Conservation (phyloP, 2,329 filamentous ascomycete species). For the Talaromyces funiculosus region DNA sequence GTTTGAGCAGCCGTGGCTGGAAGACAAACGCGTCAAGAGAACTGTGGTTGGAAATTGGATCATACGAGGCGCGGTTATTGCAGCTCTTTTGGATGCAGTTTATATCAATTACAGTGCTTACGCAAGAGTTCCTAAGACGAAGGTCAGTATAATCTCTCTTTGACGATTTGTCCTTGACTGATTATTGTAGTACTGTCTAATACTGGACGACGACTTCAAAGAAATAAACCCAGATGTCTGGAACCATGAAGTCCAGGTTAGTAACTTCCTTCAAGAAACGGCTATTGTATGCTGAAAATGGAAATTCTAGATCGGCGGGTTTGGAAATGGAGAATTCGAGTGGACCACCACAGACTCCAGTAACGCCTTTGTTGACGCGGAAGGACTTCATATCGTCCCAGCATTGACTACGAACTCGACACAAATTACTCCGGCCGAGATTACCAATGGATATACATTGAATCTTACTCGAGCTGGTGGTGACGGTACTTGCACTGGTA, state of each 20-base stretch:
- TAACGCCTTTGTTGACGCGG: conserved; percentile 45
- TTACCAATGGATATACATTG: conserved; percentile 26
- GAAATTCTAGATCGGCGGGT: conserved; percentile 33
- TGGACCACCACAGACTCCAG: conserved; percentile 47
- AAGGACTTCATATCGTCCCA: conserved; percentile 51
- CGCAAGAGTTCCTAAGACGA: background rate
- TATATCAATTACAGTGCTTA: conserved; percentile 28
- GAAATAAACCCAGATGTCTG: conserved; percentile 42
- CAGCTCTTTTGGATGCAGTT: background rate
- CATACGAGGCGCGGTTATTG: background rate
- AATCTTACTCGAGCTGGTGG: conserved; percentile 36
- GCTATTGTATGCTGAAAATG: conserved; percentile 4
- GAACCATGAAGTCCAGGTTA: conserved; percentile 46
- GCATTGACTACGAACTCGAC: conserved; percentile 42
- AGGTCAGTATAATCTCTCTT: no score
- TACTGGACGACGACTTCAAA: conserved; percentile 48
- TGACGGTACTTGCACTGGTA: conserved; percentile 41
- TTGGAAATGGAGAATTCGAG: conserved; percentile 49
- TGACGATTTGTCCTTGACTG: no score
- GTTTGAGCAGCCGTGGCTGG: conserved; percentile 3
- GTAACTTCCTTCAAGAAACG: conserved; percentile 7
- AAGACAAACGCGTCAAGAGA: background rate
- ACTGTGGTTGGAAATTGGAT: background rate
- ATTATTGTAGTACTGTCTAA: conserved; percentile 42
- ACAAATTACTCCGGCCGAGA: conserved; percentile 21